These are phyloP conservation scores for Serendipita sp. DNA, from an alignment of 768 basidiomycete genomes.

Conservation along the genomic window DNA sequence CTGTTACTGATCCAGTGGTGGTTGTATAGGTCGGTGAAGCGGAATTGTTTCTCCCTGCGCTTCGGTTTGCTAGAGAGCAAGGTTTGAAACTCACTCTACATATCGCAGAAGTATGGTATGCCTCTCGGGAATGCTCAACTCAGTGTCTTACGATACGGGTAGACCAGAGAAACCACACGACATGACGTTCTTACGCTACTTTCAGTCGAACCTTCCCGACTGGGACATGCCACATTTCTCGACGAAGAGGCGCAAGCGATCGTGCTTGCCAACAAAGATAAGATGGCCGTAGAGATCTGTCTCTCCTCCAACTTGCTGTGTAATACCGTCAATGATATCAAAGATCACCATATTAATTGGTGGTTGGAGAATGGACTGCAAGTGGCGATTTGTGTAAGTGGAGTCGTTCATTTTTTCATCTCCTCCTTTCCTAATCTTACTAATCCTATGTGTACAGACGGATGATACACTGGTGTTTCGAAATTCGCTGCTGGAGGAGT, in stretches of 20 bases:
- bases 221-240: conserved; percentile 75
- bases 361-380: conserved; percentile 51
- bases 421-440: background rate
- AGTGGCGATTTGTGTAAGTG: conserved; percentile 58
- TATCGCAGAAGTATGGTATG: conserved; percentile 54
- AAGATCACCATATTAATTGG: conserved; percentile 56
- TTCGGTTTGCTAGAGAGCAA: conserved; percentile 37
- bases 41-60: conserved; percentile 31
- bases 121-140: background rate
- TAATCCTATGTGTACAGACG: conserved; percentile 33
- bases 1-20: background rate
- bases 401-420: background rate
- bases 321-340: conserved; percentile 49
- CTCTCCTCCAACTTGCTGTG: conserved; percentile 64
- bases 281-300: conserved; percentile 63
- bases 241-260: conserved; percentile 39
- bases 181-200: conserved; percentile 49
- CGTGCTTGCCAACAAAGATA: conserved; percentile 31
- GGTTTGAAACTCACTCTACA: conserved; percentile 66
- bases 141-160: background rate
- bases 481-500: conserved; percentile 59
- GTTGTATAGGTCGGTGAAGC: conserved; percentile 37
- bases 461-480: conserved; percentile 70
- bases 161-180: conserved; percentile 34
- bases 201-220: conserved; percentile 44